phyloP scores from a whole-genome alignment of 805 yeast genomes.

The Candida chilensis region DNA sequence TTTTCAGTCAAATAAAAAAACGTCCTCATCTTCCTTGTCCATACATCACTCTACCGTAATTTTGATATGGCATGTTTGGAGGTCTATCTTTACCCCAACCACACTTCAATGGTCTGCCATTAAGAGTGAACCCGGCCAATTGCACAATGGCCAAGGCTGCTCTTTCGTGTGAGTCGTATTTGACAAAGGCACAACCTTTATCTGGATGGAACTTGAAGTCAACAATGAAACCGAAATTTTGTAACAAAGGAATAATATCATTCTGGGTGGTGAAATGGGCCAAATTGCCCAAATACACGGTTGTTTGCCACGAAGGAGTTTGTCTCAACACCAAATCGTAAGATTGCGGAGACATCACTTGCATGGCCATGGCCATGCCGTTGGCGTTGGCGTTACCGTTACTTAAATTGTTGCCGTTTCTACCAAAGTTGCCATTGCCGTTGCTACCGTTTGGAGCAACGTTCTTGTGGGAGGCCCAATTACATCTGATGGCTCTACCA shows the following conservation, averaged over 20 bases:
- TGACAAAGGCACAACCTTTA: slow-evolving; percentile 82
- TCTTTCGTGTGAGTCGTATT: slow-evolving; percentile 77
- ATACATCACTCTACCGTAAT: slow-evolving; percentile 16
- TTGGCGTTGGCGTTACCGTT: slow-evolving; percentile 5
- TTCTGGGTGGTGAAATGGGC: slow-evolving; percentile 68
- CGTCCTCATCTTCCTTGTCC: too few species aligned
- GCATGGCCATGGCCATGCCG: slow-evolving; percentile 11
- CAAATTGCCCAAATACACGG: slow-evolving; percentile 81
- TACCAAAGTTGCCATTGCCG: slow-evolving; percentile 6
- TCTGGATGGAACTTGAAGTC: slow-evolving; percentile 77
- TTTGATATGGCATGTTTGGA: slow-evolving; percentile 16
- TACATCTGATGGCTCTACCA: slow-evolving; percentile 73
- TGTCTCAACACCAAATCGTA: slow-evolving; percentile 69
- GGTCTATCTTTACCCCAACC: slow-evolving; percentile 77
- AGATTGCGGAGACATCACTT: slow-evolving; percentile 40
- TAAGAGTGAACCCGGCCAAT: slow-evolving; percentile 57
- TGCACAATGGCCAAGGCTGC: slow-evolving; percentile 86
- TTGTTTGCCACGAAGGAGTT: slow-evolving; percentile 76
- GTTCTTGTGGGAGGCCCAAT: slow-evolving; percentile 80
- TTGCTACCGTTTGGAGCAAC: slow-evolving; percentile 9
- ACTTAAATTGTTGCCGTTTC: slow-evolving; percentile 2
- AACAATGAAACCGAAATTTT: slow-evolving; percentile 73
- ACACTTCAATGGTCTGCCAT: slow-evolving; percentile 72
- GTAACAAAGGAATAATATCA: slow-evolving; percentile 66
- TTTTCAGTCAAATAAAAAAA: too few species aligned